Conservation (phyloP, 805 yeast species). For the Pichia gijzeniarum region DNA sequence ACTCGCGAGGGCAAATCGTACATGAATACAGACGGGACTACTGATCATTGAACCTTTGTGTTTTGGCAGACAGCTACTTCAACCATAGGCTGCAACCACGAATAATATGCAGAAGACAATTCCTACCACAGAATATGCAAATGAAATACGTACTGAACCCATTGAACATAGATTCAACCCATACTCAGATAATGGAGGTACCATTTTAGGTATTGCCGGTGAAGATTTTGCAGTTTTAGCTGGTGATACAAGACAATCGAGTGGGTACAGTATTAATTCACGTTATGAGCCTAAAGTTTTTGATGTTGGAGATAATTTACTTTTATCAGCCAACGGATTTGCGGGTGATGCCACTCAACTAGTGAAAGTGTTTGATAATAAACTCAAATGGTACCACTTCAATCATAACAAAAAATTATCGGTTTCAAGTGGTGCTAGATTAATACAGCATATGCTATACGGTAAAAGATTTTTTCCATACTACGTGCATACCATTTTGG, state of each 20-base stretch:
- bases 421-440: constrained; percentile 76
- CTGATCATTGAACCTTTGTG: too few relatives aligned
- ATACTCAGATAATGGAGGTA: constrained; percentile 93
- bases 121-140: constrained; percentile 50
- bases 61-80: too few relatives aligned
- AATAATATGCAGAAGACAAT: constrained; percentile 12
- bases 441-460: constrained; percentile 82
- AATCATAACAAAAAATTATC: constrained; percentile 70
- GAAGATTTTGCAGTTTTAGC: constrained; percentile 95
- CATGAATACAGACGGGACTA: too few relatives aligned
- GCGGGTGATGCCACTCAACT: constrained; percentile 91
- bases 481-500: constrained; percentile 90
- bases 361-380: constrained; percentile 62
- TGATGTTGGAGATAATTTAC: constrained; percentile 79
- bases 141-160: constrained; percentile 49
- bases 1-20: too few relatives aligned
- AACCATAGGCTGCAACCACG: too few relatives aligned
- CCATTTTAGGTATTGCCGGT: constrained; percentile 95
- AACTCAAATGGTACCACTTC: constrained; percentile 88
- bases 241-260: constrained; percentile 96
- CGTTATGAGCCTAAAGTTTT: constrained; percentile 88
- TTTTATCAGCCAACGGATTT: constrained; percentile 92
- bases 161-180: constrained; percentile 93
- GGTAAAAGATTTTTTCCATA: constrained; percentile 95
- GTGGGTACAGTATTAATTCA: constrained; percentile 89